A percentile compares a stretch with the other conserved stretches of the same genome.
These are phyloP conservation scores for Seiridium unicorne DNA, from an alignment of 2,329 filamentous ascomycete genomes.

Conservation along the genomic window DNA sequence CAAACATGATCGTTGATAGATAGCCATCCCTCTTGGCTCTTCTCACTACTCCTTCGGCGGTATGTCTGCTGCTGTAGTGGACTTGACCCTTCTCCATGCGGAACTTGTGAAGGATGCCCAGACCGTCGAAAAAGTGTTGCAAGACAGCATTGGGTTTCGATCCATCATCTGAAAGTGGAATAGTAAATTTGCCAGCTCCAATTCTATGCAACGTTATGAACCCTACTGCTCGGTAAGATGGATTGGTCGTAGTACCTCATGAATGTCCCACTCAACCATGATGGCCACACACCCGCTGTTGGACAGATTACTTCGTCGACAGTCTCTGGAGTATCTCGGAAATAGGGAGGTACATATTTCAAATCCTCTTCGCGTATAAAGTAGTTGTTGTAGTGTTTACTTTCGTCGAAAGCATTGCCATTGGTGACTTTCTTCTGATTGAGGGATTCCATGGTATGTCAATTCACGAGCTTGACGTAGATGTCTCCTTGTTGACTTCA, in stretches of 20 bases:
- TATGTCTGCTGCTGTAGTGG: slow-evolving; percentile 13
- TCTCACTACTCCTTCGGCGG: slow-evolving; percentile 11
- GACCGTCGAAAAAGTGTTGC: slow-evolving; percentile 16
- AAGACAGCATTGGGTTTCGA: slow-evolving; percentile 15
- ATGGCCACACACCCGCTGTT: slow-evolving; percentile 10
- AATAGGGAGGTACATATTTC: slow-evolving; percentile 12
- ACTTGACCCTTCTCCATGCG: slow-evolving; percentile 10
- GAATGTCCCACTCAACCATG: slow-evolving; percentile 14
- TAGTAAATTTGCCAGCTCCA: slow-evolving; percentile 11
- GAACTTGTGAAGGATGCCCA: slow-evolving; percentile 15
- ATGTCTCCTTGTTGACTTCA: not conserved
- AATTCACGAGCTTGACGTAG: not conserved
- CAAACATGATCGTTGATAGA: slow-evolving; percentile 9
- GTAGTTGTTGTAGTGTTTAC: slow-evolving; percentile 11
- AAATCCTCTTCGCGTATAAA: slow-evolving; percentile 12
- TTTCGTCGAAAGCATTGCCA: not conserved
- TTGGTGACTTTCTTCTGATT: not conserved
- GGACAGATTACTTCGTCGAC: slow-evolving; percentile 9
- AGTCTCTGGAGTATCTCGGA: slow-evolving; percentile 15
- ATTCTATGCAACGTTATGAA: not conserved
- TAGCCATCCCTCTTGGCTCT: slow-evolving; percentile 12
- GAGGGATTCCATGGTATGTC: not conserved
- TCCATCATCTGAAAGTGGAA: slow-evolving; percentile 12
- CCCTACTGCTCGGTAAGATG: no score
- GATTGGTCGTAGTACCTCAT: not conserved